phyloP scores from a whole-genome alignment of 306 rosid species.

The Gleditsia sinensis region DNA sequence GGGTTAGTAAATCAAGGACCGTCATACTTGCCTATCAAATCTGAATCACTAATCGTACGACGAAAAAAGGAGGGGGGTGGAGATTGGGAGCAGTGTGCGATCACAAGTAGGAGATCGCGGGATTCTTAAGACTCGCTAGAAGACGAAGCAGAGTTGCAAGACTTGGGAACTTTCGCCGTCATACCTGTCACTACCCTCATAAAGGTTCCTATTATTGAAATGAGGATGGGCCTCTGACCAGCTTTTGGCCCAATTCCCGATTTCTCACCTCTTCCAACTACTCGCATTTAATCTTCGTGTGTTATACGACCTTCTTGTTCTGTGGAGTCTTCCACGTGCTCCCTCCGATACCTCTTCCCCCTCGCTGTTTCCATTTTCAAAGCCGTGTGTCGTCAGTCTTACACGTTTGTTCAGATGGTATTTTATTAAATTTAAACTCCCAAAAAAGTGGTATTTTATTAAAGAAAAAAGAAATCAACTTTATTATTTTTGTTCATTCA shows the following conservation, averaged over 20 bases:
- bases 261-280: neutral
- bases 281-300: neutral
- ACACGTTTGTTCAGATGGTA: no score
- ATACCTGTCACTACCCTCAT: neutral
- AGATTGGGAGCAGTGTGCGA: neutral
- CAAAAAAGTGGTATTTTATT: no score
- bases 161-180: constrained; percentile 11
- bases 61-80: neutral
- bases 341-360: neutral
- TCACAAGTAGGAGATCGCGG: neutral
- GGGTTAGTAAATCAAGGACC: neutral
- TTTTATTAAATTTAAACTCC: no score
- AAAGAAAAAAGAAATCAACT: no score
- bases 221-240: neutral
- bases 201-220: neutral
- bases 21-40: neutral
- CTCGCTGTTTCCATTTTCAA: neutral
- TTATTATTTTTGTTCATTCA: no score
- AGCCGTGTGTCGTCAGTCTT: neutral
- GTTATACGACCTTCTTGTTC: neutral
- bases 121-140: neutral
- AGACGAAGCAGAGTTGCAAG: neutral
- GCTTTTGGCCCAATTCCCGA: neutral
- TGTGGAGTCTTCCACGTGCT: neutral
- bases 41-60: neutral